Evolutionary conservation across 2,329 filamentous ascomycete species (phyloP).

Genomic region (Blumeria graminis): DNA sequence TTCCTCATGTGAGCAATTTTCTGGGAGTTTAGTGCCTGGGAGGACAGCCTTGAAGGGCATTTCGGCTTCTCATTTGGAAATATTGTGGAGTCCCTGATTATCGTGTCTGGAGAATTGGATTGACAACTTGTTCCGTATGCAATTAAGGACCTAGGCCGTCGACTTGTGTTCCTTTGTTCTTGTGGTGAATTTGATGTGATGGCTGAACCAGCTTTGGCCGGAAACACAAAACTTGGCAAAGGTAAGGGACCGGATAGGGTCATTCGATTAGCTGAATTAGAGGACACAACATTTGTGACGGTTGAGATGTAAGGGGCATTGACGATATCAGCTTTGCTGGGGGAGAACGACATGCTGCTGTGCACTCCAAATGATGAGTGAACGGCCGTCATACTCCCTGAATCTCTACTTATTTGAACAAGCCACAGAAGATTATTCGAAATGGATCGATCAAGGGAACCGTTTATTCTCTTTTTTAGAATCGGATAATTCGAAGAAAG

Average conservation of each 20-base stretch:
- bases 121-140: no score
- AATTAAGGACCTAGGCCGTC: not conserved
- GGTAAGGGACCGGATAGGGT: slow-evolving; percentile 6
- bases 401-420: not conserved
- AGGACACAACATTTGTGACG: not conserved
- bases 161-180: not conserved
- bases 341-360: slow-evolving; percentile 4
- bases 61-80: not conserved
- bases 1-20: slow-evolving; percentile 42
- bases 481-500: no score
- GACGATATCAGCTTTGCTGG: slow-evolving; percentile 4
- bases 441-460: no score
- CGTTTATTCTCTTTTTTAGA: no score
- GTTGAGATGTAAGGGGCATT: slow-evolving; percentile 3
- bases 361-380: slow-evolving; percentile 3
- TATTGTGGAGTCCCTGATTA: not conserved
- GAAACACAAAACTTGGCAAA: slow-evolving; percentile 11
- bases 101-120: no score
- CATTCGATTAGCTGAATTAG: slow-evolving; percentile 2
- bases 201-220: slow-evolving; percentile 5
- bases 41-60: slow-evolving; percentile 1
- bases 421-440: no score
- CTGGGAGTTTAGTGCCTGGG: slow-evolving; percentile 10
- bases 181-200: slow-evolving; percentile 5
- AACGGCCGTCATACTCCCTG: slow-evolving; percentile 6